These are phyloP conservation scores for Lanzia echinophila DNA, from an alignment of 2,329 filamentous ascomycete species.

Conservation along the genomic window DNA sequence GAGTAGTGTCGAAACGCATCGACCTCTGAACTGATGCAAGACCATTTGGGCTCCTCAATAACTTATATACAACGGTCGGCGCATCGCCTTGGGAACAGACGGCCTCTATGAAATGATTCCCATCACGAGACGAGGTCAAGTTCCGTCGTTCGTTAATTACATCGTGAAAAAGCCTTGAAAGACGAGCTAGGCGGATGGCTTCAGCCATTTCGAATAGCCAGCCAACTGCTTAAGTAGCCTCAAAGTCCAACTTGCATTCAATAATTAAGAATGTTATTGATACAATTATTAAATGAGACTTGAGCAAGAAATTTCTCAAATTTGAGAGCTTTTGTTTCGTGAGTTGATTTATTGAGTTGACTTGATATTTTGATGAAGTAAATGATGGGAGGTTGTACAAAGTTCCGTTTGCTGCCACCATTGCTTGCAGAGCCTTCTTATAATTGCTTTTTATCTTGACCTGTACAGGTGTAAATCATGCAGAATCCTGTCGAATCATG, in stretches of 20 bases:
- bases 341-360: too few species aligned
- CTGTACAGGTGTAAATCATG: neutral
- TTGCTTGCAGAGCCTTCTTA: neutral
- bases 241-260: too few species aligned
- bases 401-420: neutral
- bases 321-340: too few species aligned
- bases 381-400: too few species aligned
- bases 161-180: conserved; percentile 35
- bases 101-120: conserved; percentile 42
- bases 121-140: conserved; percentile 34
- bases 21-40: conserved; percentile 34
- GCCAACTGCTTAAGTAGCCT: too few species aligned
- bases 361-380: too few species aligned
- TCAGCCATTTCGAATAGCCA: neutral
- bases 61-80: conserved; percentile 35
- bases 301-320: too few species aligned
- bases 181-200: conserved; percentile 17
- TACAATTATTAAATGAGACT: too few species aligned
- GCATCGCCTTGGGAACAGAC: conserved; percentile 37
- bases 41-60: conserved; percentile 33
- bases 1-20: conserved; percentile 38
- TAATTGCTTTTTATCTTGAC: neutral
- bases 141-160: conserved; percentile 35
- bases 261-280: too few species aligned
- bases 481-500: neutral